Evolutionary conservation across 2,329 filamentous ascomycete species (phyloP), one percentile per base, ranked within the genome.

Genomic region (Apiospora aurea): DNA sequence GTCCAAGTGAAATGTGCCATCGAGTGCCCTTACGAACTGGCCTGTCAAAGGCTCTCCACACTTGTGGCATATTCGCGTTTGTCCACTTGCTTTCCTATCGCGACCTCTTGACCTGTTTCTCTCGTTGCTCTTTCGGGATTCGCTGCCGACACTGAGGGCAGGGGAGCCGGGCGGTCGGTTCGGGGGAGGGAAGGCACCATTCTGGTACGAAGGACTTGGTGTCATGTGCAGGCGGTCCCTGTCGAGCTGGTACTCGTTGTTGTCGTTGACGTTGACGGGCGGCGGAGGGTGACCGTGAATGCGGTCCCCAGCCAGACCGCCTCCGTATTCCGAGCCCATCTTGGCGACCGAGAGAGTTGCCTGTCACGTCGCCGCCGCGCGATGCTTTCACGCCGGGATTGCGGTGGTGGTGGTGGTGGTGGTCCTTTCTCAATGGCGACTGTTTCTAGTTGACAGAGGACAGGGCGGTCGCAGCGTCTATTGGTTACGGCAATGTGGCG

Each of bases 1-100:
- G 82, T 99, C 96, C 76, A 99, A 85, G 85, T 99, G 96, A 82
- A 94, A 99, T 70, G 96, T 98, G 72, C 95, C 95, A 71, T 95
- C 94, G 71, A 99, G 85, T 66, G 96, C 96, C 78, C 96, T 91
- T 75, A 99, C 96, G 81, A 98, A 99, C 83, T 99, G 96, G 61
- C 96, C 96, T 1, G 94, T 97, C 81, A 99, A 86, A 71, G 92
- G 88, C 81, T 96, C 93, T 75, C 91, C 91, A 80, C 96, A 99
- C 83, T 97, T 98, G 79, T 94, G 95, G 83, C 94, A 96, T 51
- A 89, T 85, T 75, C 93, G 89, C 43, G 14, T 68, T 75, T 89
- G 87, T 51, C 90, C 89, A 79, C 89, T 91, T 66, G 85, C 84
- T 70, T 87, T 87, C 76, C 89, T 85, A 69, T 87, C 86, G 77